Evolutionary conservation across 768 basidiomycete genomes (phyloP).

Genomic region (Pisolithus tinctorius): DNA sequence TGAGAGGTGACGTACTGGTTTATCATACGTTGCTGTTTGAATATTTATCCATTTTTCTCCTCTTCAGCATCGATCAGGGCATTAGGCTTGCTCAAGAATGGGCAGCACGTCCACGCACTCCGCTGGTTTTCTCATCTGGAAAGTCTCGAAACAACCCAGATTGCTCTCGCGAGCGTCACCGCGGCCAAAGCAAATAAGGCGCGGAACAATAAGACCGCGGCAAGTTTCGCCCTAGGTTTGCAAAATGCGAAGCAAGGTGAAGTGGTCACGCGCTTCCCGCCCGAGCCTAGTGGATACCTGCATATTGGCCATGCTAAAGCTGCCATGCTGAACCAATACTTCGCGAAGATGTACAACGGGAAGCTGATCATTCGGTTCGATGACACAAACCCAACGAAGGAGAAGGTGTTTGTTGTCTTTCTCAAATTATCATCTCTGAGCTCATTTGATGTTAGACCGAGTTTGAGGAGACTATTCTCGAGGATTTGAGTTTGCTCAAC

Average conservation of each 20-base stretch:
- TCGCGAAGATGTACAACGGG: slow-evolving; percentile 96
- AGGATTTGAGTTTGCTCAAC: slow-evolving; percentile 81
- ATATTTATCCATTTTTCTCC: neutral
- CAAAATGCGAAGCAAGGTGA: slow-evolving; percentile 80
- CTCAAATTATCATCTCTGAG: neutral
- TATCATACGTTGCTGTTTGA: neutral
- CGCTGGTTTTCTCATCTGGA: slow-evolving; percentile 86
- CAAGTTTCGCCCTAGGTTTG: slow-evolving; percentile 86
- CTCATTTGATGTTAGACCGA: slow-evolving; percentile 53
- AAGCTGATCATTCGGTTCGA: slow-evolving; percentile 95
- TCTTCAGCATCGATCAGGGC: slow-evolving; percentile 61
- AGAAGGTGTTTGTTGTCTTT: slow-evolving; percentile 51
- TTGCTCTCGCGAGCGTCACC: slow-evolving; percentile 51
- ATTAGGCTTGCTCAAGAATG: slow-evolving; percentile 80
- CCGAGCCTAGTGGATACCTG: slow-evolving; percentile 95
- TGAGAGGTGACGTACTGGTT: slow-evolving; percentile 52
- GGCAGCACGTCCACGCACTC: slow-evolving; percentile 69
- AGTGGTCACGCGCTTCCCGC: slow-evolving; percentile 96
- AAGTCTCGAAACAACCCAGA: slow-evolving; percentile 63
- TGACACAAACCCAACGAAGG: slow-evolving; percentile 98
- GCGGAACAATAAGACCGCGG: slow-evolving; percentile 74
- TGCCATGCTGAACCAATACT: slow-evolving; percentile 93
- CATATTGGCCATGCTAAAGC: slow-evolving; percentile 94
- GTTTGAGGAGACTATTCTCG: slow-evolving; percentile 93
- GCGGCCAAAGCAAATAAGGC: slow-evolving; percentile 73